Conservation (phyloP, 345 rosid genomes). For the Euphorbia pulcherrima region DNA sequence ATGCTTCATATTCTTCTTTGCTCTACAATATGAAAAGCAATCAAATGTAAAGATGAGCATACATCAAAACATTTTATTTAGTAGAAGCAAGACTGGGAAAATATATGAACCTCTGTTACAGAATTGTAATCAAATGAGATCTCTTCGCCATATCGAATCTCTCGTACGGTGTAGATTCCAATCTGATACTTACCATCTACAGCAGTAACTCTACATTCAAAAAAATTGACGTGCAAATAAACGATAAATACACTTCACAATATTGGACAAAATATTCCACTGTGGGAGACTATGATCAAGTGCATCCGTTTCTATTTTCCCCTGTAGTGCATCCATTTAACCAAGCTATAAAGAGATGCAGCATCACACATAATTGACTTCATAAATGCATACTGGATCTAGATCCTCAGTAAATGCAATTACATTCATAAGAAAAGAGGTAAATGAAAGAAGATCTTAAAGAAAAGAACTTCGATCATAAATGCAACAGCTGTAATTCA, state of each 20-base stretch:
- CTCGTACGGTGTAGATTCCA: slow-evolving; percentile 81
- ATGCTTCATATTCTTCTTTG: slow-evolving; percentile 99
- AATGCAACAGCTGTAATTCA: too few relatives aligned
- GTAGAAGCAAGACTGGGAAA: slow-evolving; percentile 8
- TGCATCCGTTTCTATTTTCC: not conserved
- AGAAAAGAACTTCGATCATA: too few relatives aligned
- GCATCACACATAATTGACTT: not conserved
- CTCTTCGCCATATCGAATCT: slow-evolving; percentile 88
- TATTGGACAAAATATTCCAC: not conserved
- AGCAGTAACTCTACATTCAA: slow-evolving; percentile 80
- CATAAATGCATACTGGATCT: not conserved
- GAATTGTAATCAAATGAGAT: slow-evolving; percentile 97
- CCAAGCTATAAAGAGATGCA: not conserved
- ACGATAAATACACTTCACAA: too few relatives aligned
- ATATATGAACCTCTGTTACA: slow-evolving; percentile 80
- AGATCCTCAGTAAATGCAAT: not conserved
- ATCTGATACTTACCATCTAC: slow-evolving; percentile 98
- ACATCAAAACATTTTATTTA: not conserved
- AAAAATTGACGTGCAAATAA: slow-evolving; percentile 1
- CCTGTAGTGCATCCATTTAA: not conserved
- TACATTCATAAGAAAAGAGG: not conserved
- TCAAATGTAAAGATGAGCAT: slow-evolving; percentile 18
- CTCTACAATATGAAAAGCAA: slow-evolving; percentile 53
- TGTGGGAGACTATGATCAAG: not conserved
- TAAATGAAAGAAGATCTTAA: too few relatives aligned